Base-by-base conservation (phyloP, 768 basidiomycete genomes). In the Auriscalpium microsporum region DNA sequence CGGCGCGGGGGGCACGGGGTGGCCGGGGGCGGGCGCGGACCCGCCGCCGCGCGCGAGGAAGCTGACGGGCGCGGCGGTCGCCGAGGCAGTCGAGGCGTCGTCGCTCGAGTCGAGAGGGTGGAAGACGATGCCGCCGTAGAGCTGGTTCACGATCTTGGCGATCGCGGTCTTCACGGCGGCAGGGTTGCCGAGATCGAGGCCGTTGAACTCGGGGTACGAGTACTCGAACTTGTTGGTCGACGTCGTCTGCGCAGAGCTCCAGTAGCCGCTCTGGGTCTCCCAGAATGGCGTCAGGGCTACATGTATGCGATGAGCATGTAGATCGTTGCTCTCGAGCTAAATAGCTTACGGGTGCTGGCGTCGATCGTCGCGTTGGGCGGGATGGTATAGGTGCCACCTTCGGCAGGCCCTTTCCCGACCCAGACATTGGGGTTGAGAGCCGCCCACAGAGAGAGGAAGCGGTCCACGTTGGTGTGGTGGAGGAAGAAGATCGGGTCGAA, bases 401-500 rank as follows among this genome's bases (percentile, higher is more conserved):
- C 57, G 37, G 57, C 55, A 49, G 46, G 62, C 48, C 37, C 67
- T 44, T 10, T 38, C 34, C 62, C 64, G 7, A 78, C 73, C 72
- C 73, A 75, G 7, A 73, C 69, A 3, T 59, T 64, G 0, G 68
- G 73, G 57, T 80, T 71, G 45, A 80, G 56, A 1, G 75, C 78
- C 6, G 71, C 66, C 80, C 79, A 81, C 16, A 81, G 66, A 8
- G 78, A 69, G 21, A 80, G 66, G 57, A 79, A n/a, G 19, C 79
- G 75, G 56, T 82, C 80, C 23, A 80, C 78, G 47, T 82, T 78
- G 56, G 64, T 58, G 60, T 82, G 80, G 58, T 81, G 80, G 57
- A 81, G 61, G 64, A 71, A 80, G 69, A 82, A 80, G 57, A 79
- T 73, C 0, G 78, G 78, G 60, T 81, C 80, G 56, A 78, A 77